These are phyloP conservation scores for Paulownia fortunei DNA, from an alignment of 257 asterid species.

Conservation along the genomic window DNA sequence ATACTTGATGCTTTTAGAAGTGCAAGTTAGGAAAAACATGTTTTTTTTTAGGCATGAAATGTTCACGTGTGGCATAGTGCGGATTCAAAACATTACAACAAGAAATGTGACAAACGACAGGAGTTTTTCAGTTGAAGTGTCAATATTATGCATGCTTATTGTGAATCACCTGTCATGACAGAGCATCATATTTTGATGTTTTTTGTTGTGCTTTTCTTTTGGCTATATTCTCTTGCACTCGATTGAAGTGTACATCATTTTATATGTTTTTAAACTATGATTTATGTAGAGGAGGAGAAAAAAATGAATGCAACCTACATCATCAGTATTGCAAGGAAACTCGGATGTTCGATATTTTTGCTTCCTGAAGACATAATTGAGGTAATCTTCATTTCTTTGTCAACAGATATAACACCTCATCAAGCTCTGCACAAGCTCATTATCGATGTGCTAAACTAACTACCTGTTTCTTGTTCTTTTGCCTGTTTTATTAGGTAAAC, in stretches of 20 bases:
- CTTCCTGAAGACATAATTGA: conserved; percentile 94
- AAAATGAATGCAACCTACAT: conserved; percentile 92
- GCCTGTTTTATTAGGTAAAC: conserved; percentile 53
- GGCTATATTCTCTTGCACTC: background rate
- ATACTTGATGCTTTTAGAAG: background rate
- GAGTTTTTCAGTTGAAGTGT: background rate
- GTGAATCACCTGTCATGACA: background rate
- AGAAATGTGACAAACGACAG: background rate
- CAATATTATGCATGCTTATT: background rate
- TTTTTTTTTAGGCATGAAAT: background rate
- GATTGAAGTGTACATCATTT: background rate
- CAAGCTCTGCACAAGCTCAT: background rate
- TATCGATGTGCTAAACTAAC: background rate
- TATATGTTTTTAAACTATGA: conserved; percentile 14
- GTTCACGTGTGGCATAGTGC: background rate
- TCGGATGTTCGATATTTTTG: conserved; percentile 95
- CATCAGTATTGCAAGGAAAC: conserved; percentile 94
- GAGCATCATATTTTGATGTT: background rate
- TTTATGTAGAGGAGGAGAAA: conserved; percentile 75
- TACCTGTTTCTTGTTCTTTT: background rate
- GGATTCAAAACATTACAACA: too few species aligned
- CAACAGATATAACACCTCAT: background rate
- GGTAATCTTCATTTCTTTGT: conserved; percentile 47
- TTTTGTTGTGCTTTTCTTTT: background rate
- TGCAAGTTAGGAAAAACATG: conserved; percentile 5